Conservation (phyloP, 75 land plant species). For the Picea sitchensis region DNA sequence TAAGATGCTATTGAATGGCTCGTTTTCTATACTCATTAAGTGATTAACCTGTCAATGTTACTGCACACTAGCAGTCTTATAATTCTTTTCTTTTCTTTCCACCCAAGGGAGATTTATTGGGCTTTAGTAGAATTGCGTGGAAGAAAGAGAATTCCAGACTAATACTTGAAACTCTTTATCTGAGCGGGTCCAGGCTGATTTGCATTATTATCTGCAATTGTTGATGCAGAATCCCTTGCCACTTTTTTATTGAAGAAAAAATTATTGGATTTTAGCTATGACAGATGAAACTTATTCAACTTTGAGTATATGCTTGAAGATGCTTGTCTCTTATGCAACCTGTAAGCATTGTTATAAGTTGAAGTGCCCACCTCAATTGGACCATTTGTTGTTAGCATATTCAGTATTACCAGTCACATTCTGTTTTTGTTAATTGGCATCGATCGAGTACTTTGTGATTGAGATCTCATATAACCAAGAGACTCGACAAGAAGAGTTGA, state of each 20-base stretch:
- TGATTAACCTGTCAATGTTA: neutral
- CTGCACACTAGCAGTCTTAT: neutral
- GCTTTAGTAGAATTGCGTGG: neutral
- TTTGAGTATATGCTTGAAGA: neutral
- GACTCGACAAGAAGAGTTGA: no score
- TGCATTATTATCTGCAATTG: neutral
- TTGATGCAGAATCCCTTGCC: neutral
- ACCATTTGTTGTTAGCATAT: no score
- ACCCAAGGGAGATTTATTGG: neutral
- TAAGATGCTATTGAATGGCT: neutral
- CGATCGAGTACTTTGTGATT: no score
- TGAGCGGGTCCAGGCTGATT: neutral
- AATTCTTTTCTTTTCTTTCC: neutral
- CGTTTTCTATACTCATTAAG: neutral
- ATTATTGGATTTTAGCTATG: neutral
- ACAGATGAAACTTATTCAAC: neutral
- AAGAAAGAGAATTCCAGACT: neutral
- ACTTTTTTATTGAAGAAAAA: neutral
- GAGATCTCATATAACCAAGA: no score
- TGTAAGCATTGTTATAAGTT: neutral
- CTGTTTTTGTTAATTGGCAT: no score
- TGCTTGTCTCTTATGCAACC: neutral
- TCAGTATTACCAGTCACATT: no score
- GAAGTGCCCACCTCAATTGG: neutral
- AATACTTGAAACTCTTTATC: constrained; percentile 4